Percentiles rank a stretch among this genome's conserved stretches.
phyloP scores from a whole-genome alignment of 73 alveolate species.

The Paraurostyla sp. region DNA sequence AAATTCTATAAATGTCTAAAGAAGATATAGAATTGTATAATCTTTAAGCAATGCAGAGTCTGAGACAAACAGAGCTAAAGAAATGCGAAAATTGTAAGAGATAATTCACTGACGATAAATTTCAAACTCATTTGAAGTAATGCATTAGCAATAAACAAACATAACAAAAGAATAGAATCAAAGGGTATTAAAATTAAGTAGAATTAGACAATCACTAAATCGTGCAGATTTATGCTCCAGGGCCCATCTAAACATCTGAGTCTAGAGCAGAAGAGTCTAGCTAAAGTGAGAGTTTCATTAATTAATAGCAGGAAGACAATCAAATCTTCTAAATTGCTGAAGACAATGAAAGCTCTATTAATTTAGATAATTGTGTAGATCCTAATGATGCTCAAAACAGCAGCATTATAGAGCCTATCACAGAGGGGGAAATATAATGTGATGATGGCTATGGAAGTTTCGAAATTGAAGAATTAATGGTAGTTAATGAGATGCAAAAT shows the following conservation, averaged over 20 bases:
- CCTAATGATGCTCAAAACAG: background rate
- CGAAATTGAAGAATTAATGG: constrained; percentile 27
- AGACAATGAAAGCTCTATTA: constrained; percentile 31
- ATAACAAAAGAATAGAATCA: background rate
- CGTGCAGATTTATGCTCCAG: constrained; percentile 41
- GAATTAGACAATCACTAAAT: constrained; percentile 4
- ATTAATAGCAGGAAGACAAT: background rate
- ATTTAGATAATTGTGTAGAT: background rate
- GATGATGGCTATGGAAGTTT: constrained; percentile 38
- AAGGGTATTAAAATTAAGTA: constrained; percentile 21
- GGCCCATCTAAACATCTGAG: background rate
- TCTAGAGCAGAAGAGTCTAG: too few relatives aligned
- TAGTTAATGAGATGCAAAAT: background rate
- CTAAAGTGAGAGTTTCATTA: background rate
- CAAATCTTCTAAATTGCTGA: background rate
- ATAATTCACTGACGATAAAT: constrained; percentile 26
- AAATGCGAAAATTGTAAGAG: constrained; percentile 31
- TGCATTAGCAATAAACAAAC: background rate
- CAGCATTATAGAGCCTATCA: constrained; percentile 17
- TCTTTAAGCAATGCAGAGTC: background rate
- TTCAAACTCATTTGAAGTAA: background rate
- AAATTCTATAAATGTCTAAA: too few relatives aligned
- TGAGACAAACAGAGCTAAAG: background rate
- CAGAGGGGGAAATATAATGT: background rate
- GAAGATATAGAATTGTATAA: constrained; percentile 33